Conservation (phyloP, 2,329 filamentous ascomycete species). For the Furcasterigmium sp. region DNA sequence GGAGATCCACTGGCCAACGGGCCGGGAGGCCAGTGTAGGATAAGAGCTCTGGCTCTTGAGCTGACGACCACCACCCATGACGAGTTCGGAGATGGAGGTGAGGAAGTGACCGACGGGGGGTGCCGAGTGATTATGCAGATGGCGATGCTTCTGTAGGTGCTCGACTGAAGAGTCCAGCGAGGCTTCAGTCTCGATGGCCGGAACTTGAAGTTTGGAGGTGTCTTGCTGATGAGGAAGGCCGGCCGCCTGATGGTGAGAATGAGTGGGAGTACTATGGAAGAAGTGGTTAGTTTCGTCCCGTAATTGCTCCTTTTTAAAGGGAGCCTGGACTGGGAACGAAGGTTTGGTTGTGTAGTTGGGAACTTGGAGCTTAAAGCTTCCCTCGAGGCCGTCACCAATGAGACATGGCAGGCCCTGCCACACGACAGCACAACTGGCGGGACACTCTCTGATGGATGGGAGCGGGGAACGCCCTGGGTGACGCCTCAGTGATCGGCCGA, state of each 20-base stretch:
- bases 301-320: too few species aligned
- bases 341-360: too few species aligned
- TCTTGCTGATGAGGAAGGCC: not conserved
- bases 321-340: too few species aligned
- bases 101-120: constrained; percentile 12
- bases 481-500: too few species aligned
- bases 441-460: too few species aligned
- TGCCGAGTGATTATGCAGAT: constrained; percentile 29
- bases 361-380: too few species aligned
- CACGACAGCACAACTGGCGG: too few species aligned
- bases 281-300: not conserved
- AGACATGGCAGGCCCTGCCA: too few species aligned
- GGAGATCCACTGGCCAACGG: constrained; percentile 73
- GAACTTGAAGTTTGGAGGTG: not conserved
- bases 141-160: constrained; percentile 3
- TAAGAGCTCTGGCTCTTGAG: constrained; percentile 43
- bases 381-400: too few species aligned
- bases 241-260: not conserved
- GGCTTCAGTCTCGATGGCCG: not conserved
- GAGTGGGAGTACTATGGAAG: not conserved
- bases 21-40: constrained; percentile 43
- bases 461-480: too few species aligned
- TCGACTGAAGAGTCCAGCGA: not conserved
- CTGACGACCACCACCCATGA: constrained; percentile 47
- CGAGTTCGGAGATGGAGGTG: constrained; percentile 10